A percentile compares a stretch with the other conserved stretches of the same genome.
Conservation (phyloP, 192 early-diverging fungal genomes). For the Mortierella antarctica region DNA sequence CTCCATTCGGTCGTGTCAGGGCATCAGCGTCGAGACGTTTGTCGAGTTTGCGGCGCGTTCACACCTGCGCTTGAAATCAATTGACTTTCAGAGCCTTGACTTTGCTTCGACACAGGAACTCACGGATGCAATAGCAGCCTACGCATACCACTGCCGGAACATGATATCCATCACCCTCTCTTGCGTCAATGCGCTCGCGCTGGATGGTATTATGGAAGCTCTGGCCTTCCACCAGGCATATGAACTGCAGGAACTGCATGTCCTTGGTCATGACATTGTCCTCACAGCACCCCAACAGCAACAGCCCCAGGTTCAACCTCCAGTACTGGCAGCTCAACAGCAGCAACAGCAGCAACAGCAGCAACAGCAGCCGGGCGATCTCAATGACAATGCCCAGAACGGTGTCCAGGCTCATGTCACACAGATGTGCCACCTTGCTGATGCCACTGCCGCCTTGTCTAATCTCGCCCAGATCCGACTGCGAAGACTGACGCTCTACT, state of each 20-base stretch:
- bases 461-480: conserved; percentile 25
- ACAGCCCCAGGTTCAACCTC: neutral
- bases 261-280: conserved; percentile 42
- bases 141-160: conserved; percentile 29
- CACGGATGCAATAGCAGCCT: conserved; percentile 31
- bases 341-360: conserved; percentile 17
- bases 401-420: conserved; percentile 20
- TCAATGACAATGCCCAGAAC: neutral
- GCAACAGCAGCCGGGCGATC: conserved; percentile 6
- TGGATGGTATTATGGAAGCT: conserved; percentile 36
- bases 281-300: neutral
- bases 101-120: conserved; percentile 33
- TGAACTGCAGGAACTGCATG: conserved; percentile 39
- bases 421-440: conserved; percentile 36
- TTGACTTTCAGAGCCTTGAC: conserved; percentile 44
- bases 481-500: conserved; percentile 40
- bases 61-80: conserved; percentile 3
- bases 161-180: conserved; percentile 40
- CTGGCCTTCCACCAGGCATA: neutral
- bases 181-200: conserved; percentile 22
- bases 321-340: neutral
- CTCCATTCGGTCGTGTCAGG: conserved; percentile 41
- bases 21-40: conserved; percentile 30
- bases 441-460: conserved; percentile 19
- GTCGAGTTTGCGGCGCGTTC: conserved; percentile 29